These are phyloP conservation scores for Pseudonitzschia pungens DNA, from an alignment of 108 stramenopile species.

Conservation along the genomic window DNA sequence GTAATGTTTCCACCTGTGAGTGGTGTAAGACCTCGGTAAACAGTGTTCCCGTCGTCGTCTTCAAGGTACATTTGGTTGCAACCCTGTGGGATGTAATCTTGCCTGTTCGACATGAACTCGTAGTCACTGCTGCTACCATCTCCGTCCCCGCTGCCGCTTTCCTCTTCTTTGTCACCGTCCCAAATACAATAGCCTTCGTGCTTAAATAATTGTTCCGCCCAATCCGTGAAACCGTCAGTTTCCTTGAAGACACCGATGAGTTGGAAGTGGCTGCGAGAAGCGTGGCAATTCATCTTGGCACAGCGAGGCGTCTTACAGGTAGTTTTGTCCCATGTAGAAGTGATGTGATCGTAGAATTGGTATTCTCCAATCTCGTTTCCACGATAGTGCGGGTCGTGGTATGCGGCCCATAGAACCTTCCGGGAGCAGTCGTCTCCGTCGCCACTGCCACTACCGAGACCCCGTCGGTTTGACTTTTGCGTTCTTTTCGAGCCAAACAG, in stretches of 20 bases:
- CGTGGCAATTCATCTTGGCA: constrained; percentile 53
- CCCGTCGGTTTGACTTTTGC: not conserved
- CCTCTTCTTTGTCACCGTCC: constrained; percentile 6
- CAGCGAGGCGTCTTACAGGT: constrained; percentile 26
- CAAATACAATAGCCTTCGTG: constrained; percentile 49
- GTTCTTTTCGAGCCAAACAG: not conserved
- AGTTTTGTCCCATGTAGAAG: not conserved
- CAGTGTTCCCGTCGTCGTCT: constrained; percentile 9
- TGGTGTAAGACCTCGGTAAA: constrained; percentile 47
- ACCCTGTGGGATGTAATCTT: not conserved
- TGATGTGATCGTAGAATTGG: constrained; percentile 1
- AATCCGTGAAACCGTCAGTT: constrained; percentile 24
- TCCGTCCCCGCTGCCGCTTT: not conserved
- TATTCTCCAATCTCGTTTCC: constrained; percentile 11
- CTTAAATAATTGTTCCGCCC: constrained; percentile 54
- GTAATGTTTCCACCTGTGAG: constrained; percentile 29
- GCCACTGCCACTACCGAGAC: constrained; percentile 9
- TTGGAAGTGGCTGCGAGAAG: constrained; percentile 26
- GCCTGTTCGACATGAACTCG: constrained; percentile 15
- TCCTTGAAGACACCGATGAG: constrained; percentile 52
- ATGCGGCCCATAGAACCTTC: constrained; percentile 51
- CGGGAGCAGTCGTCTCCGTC: constrained; percentile 20
- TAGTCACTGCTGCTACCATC: constrained; percentile 3
- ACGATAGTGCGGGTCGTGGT: not conserved
- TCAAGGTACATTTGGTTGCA: constrained; percentile 3